These are phyloP conservation scores for Candida coleopterorum DNA, from an alignment of 805 yeast genomes.

Conservation along the genomic window DNA sequence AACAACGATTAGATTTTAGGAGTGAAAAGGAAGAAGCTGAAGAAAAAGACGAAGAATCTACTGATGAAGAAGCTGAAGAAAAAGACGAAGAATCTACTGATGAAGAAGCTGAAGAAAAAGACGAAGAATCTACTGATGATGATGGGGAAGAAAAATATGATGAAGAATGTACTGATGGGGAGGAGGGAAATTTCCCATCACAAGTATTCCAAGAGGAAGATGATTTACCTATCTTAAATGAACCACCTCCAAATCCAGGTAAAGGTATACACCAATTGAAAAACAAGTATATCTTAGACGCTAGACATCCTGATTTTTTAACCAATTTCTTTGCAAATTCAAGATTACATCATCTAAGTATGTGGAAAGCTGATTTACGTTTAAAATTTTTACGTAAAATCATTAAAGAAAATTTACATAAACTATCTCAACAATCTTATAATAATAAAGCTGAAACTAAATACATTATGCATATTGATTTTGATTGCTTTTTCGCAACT, in stretches of 20 bases:
- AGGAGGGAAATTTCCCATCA: too few species aligned
- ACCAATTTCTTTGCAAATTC: conserved; percentile 71
- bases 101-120: conserved; percentile 2
- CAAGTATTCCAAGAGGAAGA: neutral
- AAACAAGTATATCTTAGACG: conserved; percentile 37
- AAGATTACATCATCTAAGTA: conserved; percentile 80
- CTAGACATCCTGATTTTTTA: conserved; percentile 75
- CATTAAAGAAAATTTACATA: conserved; percentile 17
- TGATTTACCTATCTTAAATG: conserved; percentile 7
- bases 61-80: conserved; percentile 3
- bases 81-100: neutral
- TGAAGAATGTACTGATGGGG: too few species aligned
- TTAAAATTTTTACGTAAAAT: conserved; percentile 53
- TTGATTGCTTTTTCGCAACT: conserved; percentile 90
- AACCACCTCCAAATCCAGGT: conserved; percentile 3
- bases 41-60: neutral
- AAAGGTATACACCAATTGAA: conserved; percentile 9
- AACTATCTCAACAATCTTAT: neutral
- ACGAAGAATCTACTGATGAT: neutral
- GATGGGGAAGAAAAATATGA: neutral
- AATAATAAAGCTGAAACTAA: conserved; percentile 4
- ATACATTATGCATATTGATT: conserved; percentile 75
- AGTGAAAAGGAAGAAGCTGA: conserved; percentile 4
- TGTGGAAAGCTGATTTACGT: conserved; percentile 77
- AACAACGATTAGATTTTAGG: conserved; percentile 30